Evolutionary conservation across 441 rosid genomes (phyloP).

Genomic region (Gossypium schwendimanii): DNA sequence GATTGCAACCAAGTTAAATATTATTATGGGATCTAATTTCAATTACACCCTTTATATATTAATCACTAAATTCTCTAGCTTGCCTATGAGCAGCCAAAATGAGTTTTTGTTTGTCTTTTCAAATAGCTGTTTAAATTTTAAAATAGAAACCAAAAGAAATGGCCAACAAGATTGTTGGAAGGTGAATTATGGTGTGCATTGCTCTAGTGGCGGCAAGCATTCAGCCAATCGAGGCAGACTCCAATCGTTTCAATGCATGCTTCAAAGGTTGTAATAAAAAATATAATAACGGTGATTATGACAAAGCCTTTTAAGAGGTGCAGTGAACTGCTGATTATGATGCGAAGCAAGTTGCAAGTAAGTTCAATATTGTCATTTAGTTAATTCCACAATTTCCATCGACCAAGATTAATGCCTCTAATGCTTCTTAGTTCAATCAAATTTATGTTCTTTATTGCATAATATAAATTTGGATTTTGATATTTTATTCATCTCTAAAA

Average conservation of each 20-base stretch:
- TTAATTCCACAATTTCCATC: too few species aligned
- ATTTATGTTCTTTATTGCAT: too few species aligned
- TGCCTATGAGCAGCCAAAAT: background rate
- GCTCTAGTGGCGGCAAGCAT: conserved; percentile 15
- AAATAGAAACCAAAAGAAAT: background rate
- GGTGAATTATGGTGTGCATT: background rate
- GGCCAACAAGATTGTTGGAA: conserved; percentile 23
- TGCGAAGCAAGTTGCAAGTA: conserved; percentile 15
- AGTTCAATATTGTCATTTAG: background rate
- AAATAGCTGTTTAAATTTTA: background rate
- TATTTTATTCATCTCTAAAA: too few species aligned
- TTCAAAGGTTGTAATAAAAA: conserved; percentile 16
- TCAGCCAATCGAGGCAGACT: background rate
- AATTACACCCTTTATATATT: background rate
- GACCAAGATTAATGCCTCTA: too few species aligned
- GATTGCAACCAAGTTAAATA: background rate
- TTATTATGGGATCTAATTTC: too few species aligned
- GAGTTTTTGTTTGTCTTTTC: background rate
- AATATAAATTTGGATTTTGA: too few species aligned
- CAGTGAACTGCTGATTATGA: conserved; percentile 34
- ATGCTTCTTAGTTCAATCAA: too few species aligned
- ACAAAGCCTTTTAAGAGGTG: conserved; percentile 29
- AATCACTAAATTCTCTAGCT: background rate
- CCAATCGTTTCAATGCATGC: conserved; percentile 13
- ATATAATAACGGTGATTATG: conserved; percentile 14